phyloP scores from a whole-genome alignment of 495 filamentous ascomycete species.

The Chaetomium fimeti region DNA sequence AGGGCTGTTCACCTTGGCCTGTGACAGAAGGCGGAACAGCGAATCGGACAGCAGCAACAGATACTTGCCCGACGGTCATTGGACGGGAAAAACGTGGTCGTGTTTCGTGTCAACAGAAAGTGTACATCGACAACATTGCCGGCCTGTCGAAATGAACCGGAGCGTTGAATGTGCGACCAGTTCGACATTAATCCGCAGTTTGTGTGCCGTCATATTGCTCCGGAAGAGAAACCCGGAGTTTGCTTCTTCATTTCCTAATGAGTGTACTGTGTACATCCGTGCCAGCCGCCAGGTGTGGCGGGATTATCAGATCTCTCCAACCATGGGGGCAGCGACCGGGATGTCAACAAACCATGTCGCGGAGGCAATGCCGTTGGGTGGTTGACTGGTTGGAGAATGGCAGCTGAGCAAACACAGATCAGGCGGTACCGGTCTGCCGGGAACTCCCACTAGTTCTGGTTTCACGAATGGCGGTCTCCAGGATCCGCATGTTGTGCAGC shows the following conservation, averaged over 20 bases:
- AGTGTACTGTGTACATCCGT: neutral
- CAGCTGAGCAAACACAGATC: neutral
- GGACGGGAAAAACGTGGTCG: constrained; percentile 4
- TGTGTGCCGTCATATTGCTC: constrained; percentile 11
- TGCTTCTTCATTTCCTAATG: constrained; percentile 9
- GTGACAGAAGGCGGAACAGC: neutral
- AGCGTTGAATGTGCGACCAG: constrained; percentile 1
- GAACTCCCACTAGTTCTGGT: constrained; percentile 17
- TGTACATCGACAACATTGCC: neutral
- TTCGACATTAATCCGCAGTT: neutral
- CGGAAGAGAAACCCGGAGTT: neutral
- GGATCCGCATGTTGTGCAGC: constrained; percentile 26
- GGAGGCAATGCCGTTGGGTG: neutral
- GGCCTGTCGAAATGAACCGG: neutral
- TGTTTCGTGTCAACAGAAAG: constrained; percentile 4
- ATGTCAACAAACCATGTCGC: neutral
- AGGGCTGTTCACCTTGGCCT: constrained; percentile 8
- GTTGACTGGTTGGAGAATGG: neutral
- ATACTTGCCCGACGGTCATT: constrained; percentile 13
- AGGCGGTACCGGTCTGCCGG: constrained; percentile 27
- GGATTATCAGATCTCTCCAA: neutral
- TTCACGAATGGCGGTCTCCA: constrained; percentile 13
- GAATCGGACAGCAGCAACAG: constrained; percentile 15
- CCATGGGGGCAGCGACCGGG: neutral
- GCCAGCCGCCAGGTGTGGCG: neutral